Conservation (phyloP, 1,139 yeast genomes). For the Debaryomyces subglobosus region DNA sequence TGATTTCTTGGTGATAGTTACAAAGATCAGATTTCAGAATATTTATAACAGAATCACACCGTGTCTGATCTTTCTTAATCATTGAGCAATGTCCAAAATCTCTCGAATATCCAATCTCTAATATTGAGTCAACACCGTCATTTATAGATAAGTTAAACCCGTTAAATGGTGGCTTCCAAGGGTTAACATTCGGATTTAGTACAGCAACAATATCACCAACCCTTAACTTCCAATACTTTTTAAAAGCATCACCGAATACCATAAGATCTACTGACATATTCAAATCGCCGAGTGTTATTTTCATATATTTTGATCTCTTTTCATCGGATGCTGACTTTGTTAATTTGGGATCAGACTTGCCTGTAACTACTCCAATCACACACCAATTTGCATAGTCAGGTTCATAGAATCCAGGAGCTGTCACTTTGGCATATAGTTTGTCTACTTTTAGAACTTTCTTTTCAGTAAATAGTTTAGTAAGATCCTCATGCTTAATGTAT, state of each 20-base stretch:
- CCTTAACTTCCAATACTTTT: slow-evolving; percentile 69
- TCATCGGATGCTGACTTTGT: slow-evolving; percentile 36
- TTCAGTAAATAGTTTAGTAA: slow-evolving; percentile 40
- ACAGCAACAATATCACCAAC: slow-evolving; percentile 77
- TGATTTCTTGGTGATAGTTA: slow-evolving; percentile 68
- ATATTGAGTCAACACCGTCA: slow-evolving; percentile 51
- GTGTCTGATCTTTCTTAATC: slow-evolving; percentile 43
- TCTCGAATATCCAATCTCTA: slow-evolving; percentile 75
- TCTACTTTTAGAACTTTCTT: slow-evolving; percentile 58
- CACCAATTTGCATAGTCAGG: slow-evolving; percentile 80
- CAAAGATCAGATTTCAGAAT: slow-evolving; percentile 57
- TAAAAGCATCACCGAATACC: slow-evolving; percentile 69
- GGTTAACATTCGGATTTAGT: slow-evolving; percentile 67
- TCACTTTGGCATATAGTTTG: slow-evolving; percentile 64
- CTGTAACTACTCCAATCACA: slow-evolving; percentile 64
- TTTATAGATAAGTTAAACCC: slow-evolving; percentile 67
- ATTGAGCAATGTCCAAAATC: slow-evolving; percentile 73
- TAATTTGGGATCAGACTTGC: slow-evolving; percentile 57
- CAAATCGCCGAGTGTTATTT: slow-evolving; percentile 70
- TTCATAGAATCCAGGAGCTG: slow-evolving; percentile 67
- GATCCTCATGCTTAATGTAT: slow-evolving; percentile 40
- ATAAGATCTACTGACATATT: slow-evolving; percentile 57
- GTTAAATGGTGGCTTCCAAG: slow-evolving; percentile 19
- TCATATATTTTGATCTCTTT: slow-evolving; percentile 54
- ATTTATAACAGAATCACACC: slow-evolving; percentile 67